Percentiles rank a stretch among this genome's conserved stretches.
Evolutionary conservation across 1,284 basidiomycete genomes (phyloP).

Genomic region (Erythrobasidium hasegawianum): DNA sequence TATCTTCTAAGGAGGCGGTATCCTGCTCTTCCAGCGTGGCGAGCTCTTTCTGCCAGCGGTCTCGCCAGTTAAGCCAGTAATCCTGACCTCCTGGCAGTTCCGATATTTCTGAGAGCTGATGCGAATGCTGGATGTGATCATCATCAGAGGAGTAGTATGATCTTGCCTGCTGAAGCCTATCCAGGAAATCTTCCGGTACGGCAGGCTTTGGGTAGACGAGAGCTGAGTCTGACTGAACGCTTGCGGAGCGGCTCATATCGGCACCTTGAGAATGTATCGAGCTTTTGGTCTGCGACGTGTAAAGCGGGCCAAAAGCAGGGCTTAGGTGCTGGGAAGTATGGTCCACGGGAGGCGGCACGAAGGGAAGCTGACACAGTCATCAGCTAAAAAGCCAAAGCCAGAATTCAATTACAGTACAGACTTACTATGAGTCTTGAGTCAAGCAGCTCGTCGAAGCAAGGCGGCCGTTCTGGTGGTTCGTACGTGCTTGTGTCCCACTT

Average conservation of each 20-base stretch:
- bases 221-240: not conserved
- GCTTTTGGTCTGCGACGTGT: not conserved
- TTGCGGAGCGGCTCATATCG: not conserved
- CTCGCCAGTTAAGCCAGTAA: constrained; percentile 33
- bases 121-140: not conserved
- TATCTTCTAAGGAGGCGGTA: no score
- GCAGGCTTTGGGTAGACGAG: not conserved
- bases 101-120: not conserved
- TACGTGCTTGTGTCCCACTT: constrained; percentile 59
- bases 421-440: constrained; percentile 84
- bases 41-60: constrained; percentile 11
- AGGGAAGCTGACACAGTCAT: constrained; percentile 25
- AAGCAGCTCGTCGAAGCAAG: constrained; percentile 77
- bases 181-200: constrained; percentile 21
- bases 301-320: constrained; percentile 24
- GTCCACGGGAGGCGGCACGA: constrained; percentile 30
- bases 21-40: not conserved
- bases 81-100: not conserved
- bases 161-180: not conserved
- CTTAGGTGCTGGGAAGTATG: constrained; percentile 6
- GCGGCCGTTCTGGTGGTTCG: constrained; percentile 69
- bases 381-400: not conserved
- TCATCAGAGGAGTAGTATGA: constrained; percentile 4
- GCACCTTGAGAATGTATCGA: not conserved
- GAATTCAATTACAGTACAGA: not conserved